phyloP scores from a whole-genome alignment of 805 yeast genomes.

The Schwanniomyces vanrijiae region DNA sequence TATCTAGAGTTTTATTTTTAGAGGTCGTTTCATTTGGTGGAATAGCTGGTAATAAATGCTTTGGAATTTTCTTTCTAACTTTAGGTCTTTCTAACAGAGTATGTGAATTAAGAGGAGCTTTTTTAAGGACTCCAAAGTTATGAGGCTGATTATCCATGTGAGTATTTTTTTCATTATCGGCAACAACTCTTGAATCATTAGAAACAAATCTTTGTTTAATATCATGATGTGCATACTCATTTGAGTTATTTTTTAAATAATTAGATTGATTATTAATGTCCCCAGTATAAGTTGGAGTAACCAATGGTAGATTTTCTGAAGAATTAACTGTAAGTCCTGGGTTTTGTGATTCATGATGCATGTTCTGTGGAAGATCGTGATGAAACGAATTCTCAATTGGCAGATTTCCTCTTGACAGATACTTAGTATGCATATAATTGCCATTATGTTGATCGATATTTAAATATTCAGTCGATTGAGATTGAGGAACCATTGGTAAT shows the following conservation, averaged over 20 bases:
- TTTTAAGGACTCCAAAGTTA: neutral
- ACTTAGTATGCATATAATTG: neutral
- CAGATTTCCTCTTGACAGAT: neutral
- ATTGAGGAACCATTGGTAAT: neutral
- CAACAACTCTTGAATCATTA: neutral
- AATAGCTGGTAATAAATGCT: slow-evolving; percentile 3
- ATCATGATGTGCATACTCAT: neutral
- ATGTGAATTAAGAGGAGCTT: neutral
- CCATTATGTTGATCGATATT: neutral
- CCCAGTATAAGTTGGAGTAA: neutral
- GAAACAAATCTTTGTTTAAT: neutral
- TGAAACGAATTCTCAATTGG: neutral
- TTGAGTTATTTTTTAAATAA: neutral
- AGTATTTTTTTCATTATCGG: neutral
- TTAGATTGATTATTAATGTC: neutral
- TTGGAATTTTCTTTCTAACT: slow-evolving; percentile 1
- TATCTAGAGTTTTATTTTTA: neutral
- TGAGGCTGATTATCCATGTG: neutral
- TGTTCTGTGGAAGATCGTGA: neutral
- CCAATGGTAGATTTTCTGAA: neutral
- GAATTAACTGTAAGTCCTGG: neutral
- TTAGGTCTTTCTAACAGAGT: neutral
- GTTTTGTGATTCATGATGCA: too few species aligned
- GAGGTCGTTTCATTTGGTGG: neutral
- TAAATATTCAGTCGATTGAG: neutral